Conservation (phyloP, 192 early-diverging fungal species). For the Podila epigama region DNA sequence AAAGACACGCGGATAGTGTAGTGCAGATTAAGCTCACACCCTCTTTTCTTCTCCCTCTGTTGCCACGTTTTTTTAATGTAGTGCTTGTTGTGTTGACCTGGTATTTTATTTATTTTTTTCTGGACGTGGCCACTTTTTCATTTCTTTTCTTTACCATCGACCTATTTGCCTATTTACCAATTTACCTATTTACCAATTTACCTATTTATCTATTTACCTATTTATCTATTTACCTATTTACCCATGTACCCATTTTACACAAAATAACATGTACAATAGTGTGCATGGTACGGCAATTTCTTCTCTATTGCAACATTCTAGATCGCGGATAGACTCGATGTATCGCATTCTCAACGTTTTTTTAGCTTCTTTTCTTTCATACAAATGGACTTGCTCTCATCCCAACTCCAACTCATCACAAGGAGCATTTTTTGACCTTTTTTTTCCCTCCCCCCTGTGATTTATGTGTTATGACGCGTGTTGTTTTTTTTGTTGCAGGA, state of each 20-base stretch:
- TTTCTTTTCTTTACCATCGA: neutral
- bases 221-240: neutral
- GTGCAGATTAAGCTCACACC: neutral
- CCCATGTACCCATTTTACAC: conserved; percentile 39
- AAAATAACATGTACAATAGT: conserved; percentile 35
- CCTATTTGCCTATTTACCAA: neutral
- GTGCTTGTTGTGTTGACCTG: neutral
- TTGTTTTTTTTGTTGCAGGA: no score
- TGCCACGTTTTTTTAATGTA: neutral
- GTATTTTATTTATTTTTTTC: neutral
- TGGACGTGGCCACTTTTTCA: neutral
- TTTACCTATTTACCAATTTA: neutral
- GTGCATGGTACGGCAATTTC: no score
- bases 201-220: neutral
- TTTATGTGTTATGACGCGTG: no score
- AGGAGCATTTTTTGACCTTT: no score
- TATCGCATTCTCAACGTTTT: no score
- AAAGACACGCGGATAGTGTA: neutral
- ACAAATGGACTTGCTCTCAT: no score
- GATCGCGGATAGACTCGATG: no score
- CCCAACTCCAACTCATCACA: no score
- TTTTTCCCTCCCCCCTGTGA: no score
- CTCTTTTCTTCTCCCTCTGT: no score
- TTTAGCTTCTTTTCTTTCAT: no score
- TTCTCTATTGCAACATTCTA: no score